Base-by-base conservation (phyloP, 2,329 filamentous ascomycete genomes). In the Trichoderma lentiforme region DNA sequence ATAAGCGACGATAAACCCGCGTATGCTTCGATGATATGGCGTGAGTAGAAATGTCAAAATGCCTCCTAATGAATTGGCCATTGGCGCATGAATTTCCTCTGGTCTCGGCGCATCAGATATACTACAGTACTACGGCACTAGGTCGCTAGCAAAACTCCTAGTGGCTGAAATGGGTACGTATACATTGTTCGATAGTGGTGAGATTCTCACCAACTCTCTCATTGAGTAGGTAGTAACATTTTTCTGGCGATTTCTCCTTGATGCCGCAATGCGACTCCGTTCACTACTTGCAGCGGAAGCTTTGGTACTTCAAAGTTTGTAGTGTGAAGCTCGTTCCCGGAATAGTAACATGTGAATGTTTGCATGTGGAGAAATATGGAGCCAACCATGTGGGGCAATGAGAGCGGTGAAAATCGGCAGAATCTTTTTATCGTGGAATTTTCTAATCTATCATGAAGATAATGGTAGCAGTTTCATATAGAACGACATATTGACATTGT, bases 371-470 rank as follows among this genome's bases (percentile, higher is more conserved):
- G 21, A 66, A 71, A 51, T 6, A 34, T 68, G 64, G 70, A 36
- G 18, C 24, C 6, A 0, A 7, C 39, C 3, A 43, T 43, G 7
- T 43, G 39, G 39, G 39, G 39, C 39, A 0, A 9, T n/a, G 3
- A 6, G 43, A 36, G 70, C 72, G 72, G 72, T 73, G 63, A 53
- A 5, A 4, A 8, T 14, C 0, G 72, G 72, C 72, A 73, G 64
- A 73, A 73, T 65, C 56, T 53, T 47, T 21, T 65, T 70, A 72
- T 72, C 72, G 36, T 65, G 72, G 70, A 70, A 72, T 63, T 73
- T 73, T 73, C 65, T 43, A 53, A 71, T 73, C 51, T 24, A 58
- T 39, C 28, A 28, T 24, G 9, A 51, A 36, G 67, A 71, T 65
- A 43, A 39, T 72, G 51, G 51, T 21, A 70, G 34, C 30, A 43